Base-by-base conservation (phyloP, 306 rosid species). In the Prunus armeniaca region DNA sequence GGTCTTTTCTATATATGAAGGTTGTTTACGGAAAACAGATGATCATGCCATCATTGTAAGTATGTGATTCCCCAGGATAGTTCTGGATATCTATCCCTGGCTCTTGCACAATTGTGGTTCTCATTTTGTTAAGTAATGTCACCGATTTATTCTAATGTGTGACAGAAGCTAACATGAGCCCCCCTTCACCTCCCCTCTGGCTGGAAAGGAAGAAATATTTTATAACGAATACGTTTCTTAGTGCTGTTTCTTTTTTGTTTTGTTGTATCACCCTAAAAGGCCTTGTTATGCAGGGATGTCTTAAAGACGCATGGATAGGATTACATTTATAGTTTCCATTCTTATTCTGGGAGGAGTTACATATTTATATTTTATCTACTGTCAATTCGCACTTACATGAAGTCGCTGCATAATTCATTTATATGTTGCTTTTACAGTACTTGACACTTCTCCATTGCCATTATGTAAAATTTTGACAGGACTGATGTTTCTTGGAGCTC, bases 401-500 rank as follows among this genome's bases (percentile, higher is more conserved):
- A 58, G 22, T 67, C 62, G 66, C 77, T 84, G 69, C 30, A 24
- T 65, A 64, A 65, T 66, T 71, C 28, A 52, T 69, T 76, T 64
- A 74, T 28, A 60, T 81, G 60, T 66, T 77, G 46, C 64, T 82
- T 83, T 78, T 79, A n/a, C 87, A 34, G 86, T 79, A 84, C 67
- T 92, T 96, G 84, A 96, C 89, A 67, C 79, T 79, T 85, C 80
- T 71, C 78, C 74, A 63, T 88, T 86, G 90, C 77, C 85, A 87
- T 84, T 76, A 86, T 96, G 81, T 83, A 92, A 86, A 88, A 77
- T 84, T 90, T 88, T 92, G 80, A 96, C 99, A 96, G 98, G 99
- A 88, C 79, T 89, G 96, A 89, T 82, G 97, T 96, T 92, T 92
- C 91, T 89, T 86, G 99, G 99, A 92, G 98, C 97, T 84, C 88